A percentile compares a stretch with the other conserved stretches of the same genome.
phyloP scores from a whole-genome alignment of 306 rosid genomes.

The Dalbergia oliveri region DNA sequence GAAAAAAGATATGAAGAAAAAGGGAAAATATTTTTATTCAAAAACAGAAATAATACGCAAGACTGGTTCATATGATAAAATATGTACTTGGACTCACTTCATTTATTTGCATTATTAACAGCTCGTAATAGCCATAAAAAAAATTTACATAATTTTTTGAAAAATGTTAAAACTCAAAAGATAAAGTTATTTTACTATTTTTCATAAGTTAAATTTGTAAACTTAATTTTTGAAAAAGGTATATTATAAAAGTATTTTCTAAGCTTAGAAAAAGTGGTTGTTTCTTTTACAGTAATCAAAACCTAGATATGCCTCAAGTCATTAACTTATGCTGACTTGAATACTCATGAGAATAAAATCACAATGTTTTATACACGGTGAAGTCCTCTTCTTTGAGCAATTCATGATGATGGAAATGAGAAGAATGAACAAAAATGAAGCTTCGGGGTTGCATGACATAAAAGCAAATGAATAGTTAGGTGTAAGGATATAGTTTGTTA shows the following conservation, averaged over 20 bases:
- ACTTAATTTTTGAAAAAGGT: too few relatives aligned
- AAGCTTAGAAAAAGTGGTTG: too few relatives aligned
- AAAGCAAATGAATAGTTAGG: neutral
- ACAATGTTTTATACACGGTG: too few relatives aligned
- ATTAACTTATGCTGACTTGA: neutral
- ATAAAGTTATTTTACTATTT: too few relatives aligned
- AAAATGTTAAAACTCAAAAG: too few relatives aligned
- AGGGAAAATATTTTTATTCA: neutral
- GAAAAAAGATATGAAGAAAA: too few relatives aligned
- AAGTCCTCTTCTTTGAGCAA: neutral
- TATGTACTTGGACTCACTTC: neutral
- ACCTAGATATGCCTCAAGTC: neutral
- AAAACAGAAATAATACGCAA: neutral
- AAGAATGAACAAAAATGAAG: neutral
- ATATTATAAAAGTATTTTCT: too few relatives aligned
- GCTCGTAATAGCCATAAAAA: too few relatives aligned
- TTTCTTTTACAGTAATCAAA: too few relatives aligned
- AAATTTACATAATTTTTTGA: too few relatives aligned
- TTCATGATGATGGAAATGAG: neutral
- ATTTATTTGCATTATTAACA: too few relatives aligned
- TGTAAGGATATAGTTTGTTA: constrained; percentile 26
- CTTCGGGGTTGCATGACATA: neutral
- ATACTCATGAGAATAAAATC: neutral
- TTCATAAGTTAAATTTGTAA: too few relatives aligned
- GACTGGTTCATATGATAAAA: neutral